phyloP scores from a whole-genome alignment of 208 protist species.

The Wallacemonas sp. region DNA sequence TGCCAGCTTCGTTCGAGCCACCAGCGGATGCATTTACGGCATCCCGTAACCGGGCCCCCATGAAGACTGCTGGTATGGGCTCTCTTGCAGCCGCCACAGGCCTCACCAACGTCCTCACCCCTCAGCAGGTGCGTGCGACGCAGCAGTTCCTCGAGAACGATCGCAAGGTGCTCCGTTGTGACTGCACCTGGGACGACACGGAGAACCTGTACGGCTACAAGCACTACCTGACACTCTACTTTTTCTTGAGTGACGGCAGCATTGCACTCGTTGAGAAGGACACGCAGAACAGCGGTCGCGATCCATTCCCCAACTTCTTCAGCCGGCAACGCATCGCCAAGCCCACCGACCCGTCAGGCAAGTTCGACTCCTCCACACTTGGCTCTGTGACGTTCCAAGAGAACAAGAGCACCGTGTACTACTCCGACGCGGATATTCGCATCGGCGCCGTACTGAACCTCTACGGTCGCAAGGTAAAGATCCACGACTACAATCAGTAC shows the following conservation, averaged over 20 bases:
- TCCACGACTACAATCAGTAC: conserved; percentile 95
- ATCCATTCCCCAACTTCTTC: conserved; percentile 96
- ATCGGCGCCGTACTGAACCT: conserved; percentile 91
- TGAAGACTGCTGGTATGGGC: conserved; percentile 74
- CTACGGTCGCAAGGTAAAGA: conserved; percentile 82
- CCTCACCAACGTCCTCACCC: conserved; percentile 68
- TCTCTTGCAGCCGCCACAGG: conserved; percentile 74
- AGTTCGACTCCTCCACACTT: conserved; percentile 85
- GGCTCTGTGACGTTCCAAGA: conserved; percentile 93
- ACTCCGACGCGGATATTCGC: conserved; percentile 93
- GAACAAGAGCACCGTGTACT: conserved; percentile 91
- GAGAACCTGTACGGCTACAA: conserved; percentile 86
- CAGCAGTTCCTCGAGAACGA: conserved; percentile 95
- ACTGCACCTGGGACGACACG: conserved; percentile 95
- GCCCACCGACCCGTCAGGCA: conserved; percentile 54
- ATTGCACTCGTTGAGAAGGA: conserved; percentile 95
- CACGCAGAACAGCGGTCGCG: conserved; percentile 95
- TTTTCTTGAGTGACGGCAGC: conserved; percentile 97
- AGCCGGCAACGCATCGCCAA: conserved; percentile 88
- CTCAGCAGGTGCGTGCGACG: conserved; percentile 84
- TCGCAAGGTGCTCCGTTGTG: conserved; percentile 96
- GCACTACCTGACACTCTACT: conserved; percentile 95
- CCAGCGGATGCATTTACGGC: conserved; percentile 81
- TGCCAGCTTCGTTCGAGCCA: conserved; percentile 42
- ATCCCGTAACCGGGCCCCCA: conserved; percentile 36